phyloP scores from a whole-genome alignment of 331 rosid genomes.

The Malus hybrid region DNA sequence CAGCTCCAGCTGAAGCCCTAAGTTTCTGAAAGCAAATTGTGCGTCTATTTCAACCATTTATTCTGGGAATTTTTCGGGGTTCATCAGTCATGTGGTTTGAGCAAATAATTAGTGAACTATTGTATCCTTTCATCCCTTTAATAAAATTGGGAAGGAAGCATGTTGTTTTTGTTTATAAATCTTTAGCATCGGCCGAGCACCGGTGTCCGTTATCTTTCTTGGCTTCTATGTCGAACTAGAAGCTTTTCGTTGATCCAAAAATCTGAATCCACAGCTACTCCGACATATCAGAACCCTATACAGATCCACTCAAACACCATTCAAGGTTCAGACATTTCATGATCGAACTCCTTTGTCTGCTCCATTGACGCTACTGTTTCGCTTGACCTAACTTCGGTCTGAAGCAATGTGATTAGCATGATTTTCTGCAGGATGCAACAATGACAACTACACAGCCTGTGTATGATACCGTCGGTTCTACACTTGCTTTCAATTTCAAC shows the following conservation, averaged over 20 bases:
- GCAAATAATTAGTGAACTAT: constrained; percentile 35
- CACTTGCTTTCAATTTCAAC: background rate
- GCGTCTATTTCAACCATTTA: background rate
- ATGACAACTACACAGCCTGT: constrained; percentile 70
- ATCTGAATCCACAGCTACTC: background rate
- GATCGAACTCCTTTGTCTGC: background rate
- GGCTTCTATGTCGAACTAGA: background rate
- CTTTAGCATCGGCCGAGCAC: background rate
- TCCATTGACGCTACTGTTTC: background rate
- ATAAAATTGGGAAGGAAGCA: constrained; percentile 16
- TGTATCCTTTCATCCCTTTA: constrained; percentile 22
- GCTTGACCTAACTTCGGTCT: background rate
- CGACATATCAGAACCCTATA: too few species aligned
- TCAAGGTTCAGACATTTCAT: too few species aligned
- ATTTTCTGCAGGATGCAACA: constrained; percentile 71
- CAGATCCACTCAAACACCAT: too few species aligned
- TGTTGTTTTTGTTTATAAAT: constrained; percentile 7
- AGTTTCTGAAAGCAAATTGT: background rate
- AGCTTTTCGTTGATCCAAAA: background rate
- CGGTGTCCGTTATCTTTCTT: background rate
- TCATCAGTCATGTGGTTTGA: constrained; percentile 18
- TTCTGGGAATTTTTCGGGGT: constrained; percentile 25
- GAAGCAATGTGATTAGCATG: background rate
- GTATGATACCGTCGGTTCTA: background rate
- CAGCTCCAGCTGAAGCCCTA: constrained; percentile 30